Base-by-base conservation (phyloP, 2,329 filamentous ascomycete genomes). In the Xylaria sp. region DNA sequence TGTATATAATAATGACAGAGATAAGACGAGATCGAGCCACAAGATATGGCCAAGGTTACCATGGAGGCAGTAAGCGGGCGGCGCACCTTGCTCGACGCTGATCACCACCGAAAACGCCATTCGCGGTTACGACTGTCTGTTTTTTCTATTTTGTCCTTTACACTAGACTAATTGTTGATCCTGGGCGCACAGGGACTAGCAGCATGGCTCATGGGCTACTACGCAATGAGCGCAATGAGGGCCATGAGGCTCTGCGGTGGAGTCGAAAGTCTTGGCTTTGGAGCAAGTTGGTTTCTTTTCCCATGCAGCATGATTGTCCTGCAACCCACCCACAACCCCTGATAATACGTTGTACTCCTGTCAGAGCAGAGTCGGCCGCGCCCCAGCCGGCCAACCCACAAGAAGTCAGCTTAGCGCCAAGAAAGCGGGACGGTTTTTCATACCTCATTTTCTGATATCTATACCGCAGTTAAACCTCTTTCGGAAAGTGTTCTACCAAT, bases 321-420 rank as follows among this genome's bases (percentile, higher is more conserved):
- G 67, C 61, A 70, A 66, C 58, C 46, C 68, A 70, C 68, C 68
- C 39, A 20, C 1, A 3, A 41, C 37, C 69, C 70, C 52, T 68
- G 66, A 54, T 6, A 18, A 8, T 55, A 55, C 52, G 18, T 37
- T 66, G 64, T 67, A 68, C 63, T 66, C 64, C 48, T 34, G 8
- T 39, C 23, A n/a, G n/a, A 50, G 41, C 23, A n/a, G n/a, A 50
- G 41, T 56, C 39, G 67, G 41, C 20, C 68, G 67, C 67, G 65
- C 8, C 57, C 63, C 67, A 61, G 56, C 67, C 48, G 23, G 41
- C 55, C 70, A 54, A 66, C 46, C 57, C 55, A 23, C 62, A 59
- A 64, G 63, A 64, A 32, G 20, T 60, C 64, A 67, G 63, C 66
- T 65, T 46, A 62, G 65, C 48, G 54, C 69, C 44, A 37, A 25